Base-by-base conservation (phyloP, 1,139 yeast genomes). In the Pneumocystis sp. region DNA sequence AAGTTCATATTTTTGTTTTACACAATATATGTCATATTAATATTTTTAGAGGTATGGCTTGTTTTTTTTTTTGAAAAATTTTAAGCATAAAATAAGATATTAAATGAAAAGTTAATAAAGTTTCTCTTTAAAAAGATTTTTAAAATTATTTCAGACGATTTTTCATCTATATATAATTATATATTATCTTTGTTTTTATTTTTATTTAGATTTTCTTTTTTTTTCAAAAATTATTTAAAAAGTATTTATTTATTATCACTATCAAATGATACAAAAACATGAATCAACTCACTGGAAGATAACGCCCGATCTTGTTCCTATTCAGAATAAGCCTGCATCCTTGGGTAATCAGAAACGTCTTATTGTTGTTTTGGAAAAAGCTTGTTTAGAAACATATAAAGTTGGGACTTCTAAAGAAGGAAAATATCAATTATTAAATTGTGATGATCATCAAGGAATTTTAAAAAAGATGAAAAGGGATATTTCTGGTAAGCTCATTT, bases 361-460 rank as follows among this genome's bases (percentile, higher is more conserved):
- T 72, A 85, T 93, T 67, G 97, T 93, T 29, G 98, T 93, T 34
- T 81, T 93, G 66, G 86, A 96, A 8, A 95, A 90, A 74, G 98
- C 98, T 39, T 91, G 97, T 72, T 80, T 93, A 67, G 98, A 93
- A 75, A 91, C 97, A 17, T 95, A 91, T 75, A 91, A 89, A 75
- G 84, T 91, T 75, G 85, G 89, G 12, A 83, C 86, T 8, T 64
- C 69, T 25, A 70, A 70, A 45, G 72, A 71, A 8, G 82, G 87
- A 37, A 90, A 91, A 64, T 93, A 87, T 73, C 97, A 96, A 0
- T 79, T 93, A 69, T 81, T 93, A 72, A 93, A 93, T 78, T 93
- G 98, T 80, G 98, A 93, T 76, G 98, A 93, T 76, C 98, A 93
- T 75, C 98, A 93, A 78, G 97, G 97, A 19, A 80, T 93, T 66